Percentiles rank a stretch among this genome's conserved stretches.
Conservation (phyloP, 2,329 filamentous ascomycete genomes). For the Aspergillus sp. region DNA sequence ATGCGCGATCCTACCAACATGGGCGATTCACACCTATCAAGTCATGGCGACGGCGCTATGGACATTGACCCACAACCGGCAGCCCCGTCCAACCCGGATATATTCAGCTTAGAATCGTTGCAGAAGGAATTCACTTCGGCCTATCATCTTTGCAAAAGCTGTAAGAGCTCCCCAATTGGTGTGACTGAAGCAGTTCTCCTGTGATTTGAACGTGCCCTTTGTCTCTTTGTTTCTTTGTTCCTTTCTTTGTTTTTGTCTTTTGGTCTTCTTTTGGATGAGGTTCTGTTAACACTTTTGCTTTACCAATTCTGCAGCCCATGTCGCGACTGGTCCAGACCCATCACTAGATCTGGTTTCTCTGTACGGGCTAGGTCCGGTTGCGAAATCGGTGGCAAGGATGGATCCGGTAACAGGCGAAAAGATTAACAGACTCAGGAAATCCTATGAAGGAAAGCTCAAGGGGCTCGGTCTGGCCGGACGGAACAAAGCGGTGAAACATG, state of each 20-base stretch:
- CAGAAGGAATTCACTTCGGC: slow-evolving; percentile 47
- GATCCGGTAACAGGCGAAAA: slow-evolving; percentile 65
- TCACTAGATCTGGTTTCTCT: slow-evolving; percentile 60
- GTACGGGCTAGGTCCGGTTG: slow-evolving; percentile 57
- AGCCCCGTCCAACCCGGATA: slow-evolving; percentile 21
- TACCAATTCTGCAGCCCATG: slow-evolving; percentile 41
- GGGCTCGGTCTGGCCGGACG: slow-evolving; percentile 46
- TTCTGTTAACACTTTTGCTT: slow-evolving; percentile 43
- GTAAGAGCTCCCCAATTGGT: slow-evolving; percentile 47
- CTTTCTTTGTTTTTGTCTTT: slow-evolving; percentile 22
- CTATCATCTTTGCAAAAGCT: slow-evolving; percentile 51
- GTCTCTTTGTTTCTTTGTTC: background rate
- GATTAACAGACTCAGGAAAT: slow-evolving; percentile 60
- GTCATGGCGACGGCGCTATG: slow-evolving; percentile 35
- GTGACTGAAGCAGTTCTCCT: slow-evolving; percentile 22
- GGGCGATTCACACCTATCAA: slow-evolving; percentile 12
- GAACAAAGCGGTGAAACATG: slow-evolving; percentile 49
- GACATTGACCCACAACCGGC: slow-evolving; percentile 36
- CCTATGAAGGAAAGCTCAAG: slow-evolving; percentile 53
- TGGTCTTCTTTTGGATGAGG: slow-evolving; percentile 30
- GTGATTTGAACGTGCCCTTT: slow-evolving; percentile 14
- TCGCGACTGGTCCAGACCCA: slow-evolving; percentile 55
- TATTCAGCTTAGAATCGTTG: slow-evolving; percentile 42
- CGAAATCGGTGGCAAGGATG: slow-evolving; percentile 58
- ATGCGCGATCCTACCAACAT: slow-evolving; percentile 22